Evolutionary conservation across 225 moss, liverwort and hornwort genomes (phyloP), one percentile per base, ranked within the genome.

Genomic region (Marchantia polymorpha): DNA sequence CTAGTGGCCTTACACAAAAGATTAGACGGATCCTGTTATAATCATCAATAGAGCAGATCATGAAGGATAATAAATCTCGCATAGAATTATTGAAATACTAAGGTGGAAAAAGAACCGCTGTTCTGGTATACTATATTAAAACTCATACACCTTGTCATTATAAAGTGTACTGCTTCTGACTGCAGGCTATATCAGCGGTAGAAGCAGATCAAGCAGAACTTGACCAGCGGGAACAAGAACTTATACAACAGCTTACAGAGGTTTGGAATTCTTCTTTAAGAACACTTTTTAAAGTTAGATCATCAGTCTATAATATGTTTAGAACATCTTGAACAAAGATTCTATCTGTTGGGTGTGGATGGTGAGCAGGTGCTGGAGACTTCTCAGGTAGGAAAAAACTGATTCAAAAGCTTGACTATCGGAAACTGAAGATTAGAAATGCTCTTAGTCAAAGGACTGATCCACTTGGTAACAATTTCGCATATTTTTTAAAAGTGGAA

Each of bases 231-330:
- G 86, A 86, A 79, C 75, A 70, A 23, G 70, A 69, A 20, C 75
- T 86, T 19, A 63, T 79, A 72, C 78, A 81, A 47, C 86, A 86
- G 83, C 76, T 83, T 12, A 82, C 83, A 76, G 56, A 86, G 86
- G 86, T 86, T 81, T 79, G 83, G 77, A 66, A 19, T 74, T 52
- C 52, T 10, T 56, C 56, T 56, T 19, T 12, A 63, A 10, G 7
- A 46, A 46, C 47, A 29, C 15, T 54, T 20, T 75, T 3, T 49
- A n/a, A 50, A 0, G 7, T 39, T 20, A 49, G 10, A 12, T 71
- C 15, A 6, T 10, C 23, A 20, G 51, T n/a, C n/a, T 71, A 19
- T 50, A 22, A 11, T 10, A 50, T 4, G 26, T 29, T 50, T 71
- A 49, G 55, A 56, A 14, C 54, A 29, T 17, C 15, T 6, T 58